A percentile compares a stretch with the other conserved stretches of the same genome.
Conservation (phyloP, 306 rosid species). For the Argentina anserina region DNA sequence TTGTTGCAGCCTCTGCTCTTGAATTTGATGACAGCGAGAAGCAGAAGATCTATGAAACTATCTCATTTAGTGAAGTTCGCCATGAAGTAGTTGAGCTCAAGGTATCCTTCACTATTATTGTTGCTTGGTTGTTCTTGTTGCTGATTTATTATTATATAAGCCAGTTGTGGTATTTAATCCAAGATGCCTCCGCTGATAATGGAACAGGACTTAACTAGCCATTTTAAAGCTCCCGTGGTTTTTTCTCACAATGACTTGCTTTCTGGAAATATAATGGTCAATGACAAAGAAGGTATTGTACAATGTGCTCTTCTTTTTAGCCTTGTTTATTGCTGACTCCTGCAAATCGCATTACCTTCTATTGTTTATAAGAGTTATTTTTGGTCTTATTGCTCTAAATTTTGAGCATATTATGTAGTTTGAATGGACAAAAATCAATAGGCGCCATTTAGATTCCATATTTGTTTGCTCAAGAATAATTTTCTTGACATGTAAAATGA, state of each 20-base stretch:
- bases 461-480: neutral
- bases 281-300: conserved; percentile 74
- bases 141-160: neutral
- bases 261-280: conserved; percentile 89
- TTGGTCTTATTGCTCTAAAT: neutral
- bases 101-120: conserved; percentile 38
- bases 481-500: conserved; percentile 13
- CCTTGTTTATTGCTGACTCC: conserved; percentile 4
- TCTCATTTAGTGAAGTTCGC: conserved; percentile 61
- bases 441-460: neutral
- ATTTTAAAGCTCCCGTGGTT: conserved; percentile 66
- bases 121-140: conserved; percentile 6
- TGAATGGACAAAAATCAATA: neutral
- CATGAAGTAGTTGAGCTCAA: conserved; percentile 59
- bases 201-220: conserved; percentile 69
- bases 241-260: conserved; percentile 92
- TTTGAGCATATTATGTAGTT: neutral
- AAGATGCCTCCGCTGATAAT: conserved; percentile 33
- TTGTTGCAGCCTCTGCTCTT: conserved; percentile 61
- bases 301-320: conserved; percentile 12
- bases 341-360: neutral
- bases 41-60: conserved; percentile 50
- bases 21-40: conserved; percentile 65
- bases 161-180: neutral
- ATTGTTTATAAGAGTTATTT: conserved; percentile 4